Conservation (phyloP, 371 early-diverging fungal species). For the Umbelopsis sp. region DNA sequence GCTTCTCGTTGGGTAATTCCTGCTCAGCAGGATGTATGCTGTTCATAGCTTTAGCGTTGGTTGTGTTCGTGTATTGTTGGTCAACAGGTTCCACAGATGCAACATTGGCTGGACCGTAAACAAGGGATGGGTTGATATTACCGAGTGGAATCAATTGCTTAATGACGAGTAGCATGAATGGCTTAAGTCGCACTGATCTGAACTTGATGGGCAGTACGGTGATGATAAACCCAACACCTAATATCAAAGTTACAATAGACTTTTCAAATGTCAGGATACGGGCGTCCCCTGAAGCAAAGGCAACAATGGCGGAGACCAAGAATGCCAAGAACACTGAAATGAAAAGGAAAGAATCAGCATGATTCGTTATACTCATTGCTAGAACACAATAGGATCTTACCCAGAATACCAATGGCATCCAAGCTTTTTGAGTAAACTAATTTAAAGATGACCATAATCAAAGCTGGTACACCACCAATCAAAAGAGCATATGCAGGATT, state of each 20-base stretch:
- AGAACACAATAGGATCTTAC: background rate
- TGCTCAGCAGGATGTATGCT: background rate
- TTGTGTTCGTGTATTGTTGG: background rate
- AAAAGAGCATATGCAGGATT: constrained; percentile 9
- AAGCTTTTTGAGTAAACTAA: background rate
- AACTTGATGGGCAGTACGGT: constrained; percentile 3
- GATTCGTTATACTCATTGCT: background rate
- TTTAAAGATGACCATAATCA: background rate
- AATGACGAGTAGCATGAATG: constrained; percentile 7
- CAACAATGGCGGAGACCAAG: constrained; percentile 2
- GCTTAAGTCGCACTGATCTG: background rate
- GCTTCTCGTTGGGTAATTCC: background rate
- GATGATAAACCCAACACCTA: constrained; percentile 5
- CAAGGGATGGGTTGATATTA: constrained; percentile 8
- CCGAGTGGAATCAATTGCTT: constrained; percentile 11
- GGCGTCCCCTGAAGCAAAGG: constrained; percentile 6
- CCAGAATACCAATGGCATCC: constrained; percentile 5
- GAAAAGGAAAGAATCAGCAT: background rate
- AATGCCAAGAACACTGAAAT: constrained; percentile 1
- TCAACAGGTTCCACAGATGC: background rate
- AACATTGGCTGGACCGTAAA: background rate
- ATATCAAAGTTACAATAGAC: constrained; percentile 2
- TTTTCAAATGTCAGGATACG: constrained; percentile 13
- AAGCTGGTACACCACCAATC: constrained; percentile 9
- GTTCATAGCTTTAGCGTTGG: background rate